Base-by-base conservation (phyloP, 805 yeast species). In the Zygoascus ofunaensis region DNA sequence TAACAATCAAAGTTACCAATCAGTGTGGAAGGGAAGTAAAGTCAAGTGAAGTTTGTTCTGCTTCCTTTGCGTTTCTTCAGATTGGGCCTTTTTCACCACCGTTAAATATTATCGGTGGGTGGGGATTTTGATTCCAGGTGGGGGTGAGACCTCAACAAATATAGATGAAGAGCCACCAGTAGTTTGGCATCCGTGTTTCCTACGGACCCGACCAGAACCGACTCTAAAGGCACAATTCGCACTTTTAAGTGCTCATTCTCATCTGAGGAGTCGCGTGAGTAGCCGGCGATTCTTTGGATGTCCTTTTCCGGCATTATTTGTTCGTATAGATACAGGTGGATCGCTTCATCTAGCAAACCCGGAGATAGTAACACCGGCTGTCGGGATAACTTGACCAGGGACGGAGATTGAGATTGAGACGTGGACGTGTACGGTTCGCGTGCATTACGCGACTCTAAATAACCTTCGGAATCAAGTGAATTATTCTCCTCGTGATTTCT, bases 361-460 rank as follows among this genome's bases (percentile, higher is more conserved):
- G 56, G 53, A 39, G 53, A 48, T 21, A 44, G 34, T 36, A 37
- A 50, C 8, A 55, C 41, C 14, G 37, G 28, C 53, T 52, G 4
- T 45, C 48, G 8, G 41, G 41, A 19, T 30, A 30, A 7, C 46
- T 24, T 4, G 17, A 15, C 14, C 37, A 34, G 20, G 5, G 14
- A n/a, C 3, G 34, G n/a, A n/a, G n/a, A n/a, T n/a, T n/a, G n/a
- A n/a, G n/a, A n/a, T n/a, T n/a, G n/a, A n/a, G n/a, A n/a, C 4
- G 46, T 37, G 15, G 43, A 37, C n/a, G n/a, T n/a, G n/a, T n/a
- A n/a, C n/a, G n/a, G n/a, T n/a, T n/a, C n/a, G n/a, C n/a, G n/a
- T n/a, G n/a, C n/a, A n/a, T n/a, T n/a, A 7, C 30, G 30, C 10
- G 7, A 7, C 12, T 26, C 30, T 8, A 8, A 38, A 56, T 42